A percentile compares a stretch with the other conserved stretches of the same genome.
phyloP scores from a whole-genome alignment of 192 early-diverging fungal genomes.

The Diversispora epigaea region DNA sequence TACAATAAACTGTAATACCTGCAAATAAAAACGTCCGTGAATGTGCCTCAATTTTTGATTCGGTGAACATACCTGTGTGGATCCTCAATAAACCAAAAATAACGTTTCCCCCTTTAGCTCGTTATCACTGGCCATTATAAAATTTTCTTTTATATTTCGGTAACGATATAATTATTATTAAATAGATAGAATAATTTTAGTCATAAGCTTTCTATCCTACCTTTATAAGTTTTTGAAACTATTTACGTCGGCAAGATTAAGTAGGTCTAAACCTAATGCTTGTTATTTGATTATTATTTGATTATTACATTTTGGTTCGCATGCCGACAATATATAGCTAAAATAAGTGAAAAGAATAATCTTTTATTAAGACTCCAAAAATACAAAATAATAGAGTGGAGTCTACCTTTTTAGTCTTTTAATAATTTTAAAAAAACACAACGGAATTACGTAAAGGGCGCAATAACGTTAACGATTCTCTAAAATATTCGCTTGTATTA shows the following conservation, averaged over 20 bases:
- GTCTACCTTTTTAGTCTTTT: not conserved
- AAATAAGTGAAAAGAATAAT: not conserved
- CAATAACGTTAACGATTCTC: not conserved
- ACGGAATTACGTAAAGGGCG: not conserved
- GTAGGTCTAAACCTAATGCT: not conserved
- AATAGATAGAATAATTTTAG: not conserved
- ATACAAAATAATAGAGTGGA: not conserved
- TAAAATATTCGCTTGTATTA: conserved; percentile 3
- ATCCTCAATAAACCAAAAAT: no score
- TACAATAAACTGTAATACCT: not conserved
- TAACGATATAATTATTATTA: not conserved
- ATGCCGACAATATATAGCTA: no score
- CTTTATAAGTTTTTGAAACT: not conserved
- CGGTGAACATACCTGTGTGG: not conserved
- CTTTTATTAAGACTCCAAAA: not conserved
- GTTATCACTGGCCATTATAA: no score
- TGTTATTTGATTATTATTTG: no score
- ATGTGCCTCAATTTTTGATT: not conserved
- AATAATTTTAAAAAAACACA: not conserved
- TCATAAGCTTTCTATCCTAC: not conserved
- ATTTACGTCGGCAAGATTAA: not conserved
- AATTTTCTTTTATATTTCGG: not conserved
- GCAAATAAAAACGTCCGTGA: not conserved
- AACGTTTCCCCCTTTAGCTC: no score
- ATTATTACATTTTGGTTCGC: no score